Percentiles rank a stretch among this genome's conserved stretches.
Evolutionary conservation across 805 yeast genomes (phyloP).

Genomic region (Candida ficus): DNA sequence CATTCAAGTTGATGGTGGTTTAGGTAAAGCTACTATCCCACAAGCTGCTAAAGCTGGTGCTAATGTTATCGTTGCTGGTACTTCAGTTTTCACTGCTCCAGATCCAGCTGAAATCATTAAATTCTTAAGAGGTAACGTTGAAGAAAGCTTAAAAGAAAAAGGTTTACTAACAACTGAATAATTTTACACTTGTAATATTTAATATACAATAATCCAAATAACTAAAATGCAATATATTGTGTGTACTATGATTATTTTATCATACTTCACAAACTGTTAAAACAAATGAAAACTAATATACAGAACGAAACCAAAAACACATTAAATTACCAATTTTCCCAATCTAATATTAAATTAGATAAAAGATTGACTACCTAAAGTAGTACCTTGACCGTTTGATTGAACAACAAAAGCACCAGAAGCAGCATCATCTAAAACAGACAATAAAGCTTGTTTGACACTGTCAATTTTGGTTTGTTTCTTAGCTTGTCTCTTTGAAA

Average conservation of each 20-base stretch:
- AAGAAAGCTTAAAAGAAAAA: conserved; percentile 38
- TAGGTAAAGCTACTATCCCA: conserved; percentile 79
- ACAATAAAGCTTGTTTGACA: conserved; percentile 66
- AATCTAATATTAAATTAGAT: no score
- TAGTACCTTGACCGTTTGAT: conserved; percentile 68
- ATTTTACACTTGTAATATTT: background rate
- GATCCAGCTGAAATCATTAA: conserved; percentile 74
- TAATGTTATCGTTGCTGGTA: conserved; percentile 96
- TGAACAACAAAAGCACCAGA: conserved; percentile 39
- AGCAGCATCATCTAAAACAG: conserved; percentile 57
- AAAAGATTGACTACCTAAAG: conserved; percentile 71
- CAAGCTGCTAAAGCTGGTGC: conserved; percentile 97
- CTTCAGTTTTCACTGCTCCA: conserved; percentile 82
- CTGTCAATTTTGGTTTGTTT: conserved; percentile 33
- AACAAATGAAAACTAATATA: background rate
- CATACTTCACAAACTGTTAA: background rate
- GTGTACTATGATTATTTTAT: no score
- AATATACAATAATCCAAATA: conserved; percentile 2
- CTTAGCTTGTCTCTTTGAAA: conserved; percentile 6
- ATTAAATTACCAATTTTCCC: no score
- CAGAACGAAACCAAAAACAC: background rate
- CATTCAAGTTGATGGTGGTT: conserved; percentile 96
- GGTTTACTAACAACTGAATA: conserved; percentile 29
- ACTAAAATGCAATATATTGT: background rate
- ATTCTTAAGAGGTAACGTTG: conserved; percentile 60